Percentiles rank a stretch among this genome's conserved stretches.
Conservation (phyloP, 164 flowering plant genomes). For the Vitis rotundifolia region DNA sequence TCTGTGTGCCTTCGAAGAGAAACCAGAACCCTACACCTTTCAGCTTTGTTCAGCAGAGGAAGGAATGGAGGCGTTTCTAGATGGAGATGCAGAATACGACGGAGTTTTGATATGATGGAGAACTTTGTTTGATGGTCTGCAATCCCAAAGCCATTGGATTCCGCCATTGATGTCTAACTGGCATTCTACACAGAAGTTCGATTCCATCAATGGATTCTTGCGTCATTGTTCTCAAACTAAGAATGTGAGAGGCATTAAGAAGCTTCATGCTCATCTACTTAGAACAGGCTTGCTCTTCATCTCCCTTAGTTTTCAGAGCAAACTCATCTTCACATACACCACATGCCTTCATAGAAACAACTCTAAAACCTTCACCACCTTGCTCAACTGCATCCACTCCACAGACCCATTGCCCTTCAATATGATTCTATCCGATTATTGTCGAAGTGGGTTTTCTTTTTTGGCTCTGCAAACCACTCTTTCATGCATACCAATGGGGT, state of each 20-base stretch:
- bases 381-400: conserved; percentile 31
- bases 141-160: too few relatives aligned
- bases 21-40: too few relatives aligned
- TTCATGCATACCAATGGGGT: conserved; percentile 57
- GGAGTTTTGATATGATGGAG: too few relatives aligned
- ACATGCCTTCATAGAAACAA: conserved; percentile 21
- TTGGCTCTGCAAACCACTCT: conserved; percentile 45
- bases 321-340: conserved; percentile 49
- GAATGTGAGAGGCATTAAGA: conserved; percentile 38
- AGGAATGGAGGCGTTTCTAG: too few relatives aligned
- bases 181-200: conserved; percentile 1
- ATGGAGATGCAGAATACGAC: too few relatives aligned
- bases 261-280: conserved; percentile 46
- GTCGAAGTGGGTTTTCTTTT: conserved; percentile 38
- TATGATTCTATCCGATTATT: conserved; percentile 46
- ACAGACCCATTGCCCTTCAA: conserved; percentile 50
- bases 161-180: too few relatives aligned
- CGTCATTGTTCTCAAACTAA: conserved; percentile 28
- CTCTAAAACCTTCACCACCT: conserved; percentile 19
- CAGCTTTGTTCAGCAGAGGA: too few relatives aligned
- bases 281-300: conserved; percentile 38
- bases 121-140: too few relatives aligned
- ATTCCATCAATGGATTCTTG: conserved; percentile 20
- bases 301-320: conserved; percentile 33
- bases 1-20: too few relatives aligned